phyloP scores from a whole-genome alignment of 208 protist genomes.

The Leishmania turanica region DNA sequence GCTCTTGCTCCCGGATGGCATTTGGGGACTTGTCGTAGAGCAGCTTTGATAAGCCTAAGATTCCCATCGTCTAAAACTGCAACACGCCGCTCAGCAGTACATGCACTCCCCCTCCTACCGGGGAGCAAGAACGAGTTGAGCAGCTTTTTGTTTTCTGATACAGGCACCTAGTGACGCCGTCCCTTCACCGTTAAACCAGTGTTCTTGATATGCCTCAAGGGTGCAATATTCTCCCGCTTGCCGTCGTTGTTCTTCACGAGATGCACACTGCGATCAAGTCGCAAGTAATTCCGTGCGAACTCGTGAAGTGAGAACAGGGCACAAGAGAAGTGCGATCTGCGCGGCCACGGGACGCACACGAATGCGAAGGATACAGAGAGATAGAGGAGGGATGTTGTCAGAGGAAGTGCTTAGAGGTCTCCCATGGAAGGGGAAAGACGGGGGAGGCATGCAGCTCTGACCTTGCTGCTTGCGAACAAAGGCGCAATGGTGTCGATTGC shows the following conservation, averaged over 20 bases:
- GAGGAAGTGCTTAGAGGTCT: neutral
- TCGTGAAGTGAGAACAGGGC: neutral
- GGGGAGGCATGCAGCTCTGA: neutral
- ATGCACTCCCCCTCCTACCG: neutral
- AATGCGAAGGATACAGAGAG: neutral
- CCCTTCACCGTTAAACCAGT: neutral
- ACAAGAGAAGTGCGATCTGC: neutral
- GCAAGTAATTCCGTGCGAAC: neutral
- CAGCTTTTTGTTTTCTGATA: neutral
- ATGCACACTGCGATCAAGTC: neutral
- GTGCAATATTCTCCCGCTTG: neutral
- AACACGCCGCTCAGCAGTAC: neutral
- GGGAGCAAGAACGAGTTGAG: neutral
- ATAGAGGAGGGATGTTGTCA: neutral
- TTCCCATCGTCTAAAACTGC: slow-evolving; percentile 89
- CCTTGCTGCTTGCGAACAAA: neutral
- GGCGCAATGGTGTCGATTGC: neutral
- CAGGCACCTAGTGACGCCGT: neutral
- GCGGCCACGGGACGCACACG: neutral
- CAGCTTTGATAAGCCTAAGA: slow-evolving; percentile 96
- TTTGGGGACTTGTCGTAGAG: slow-evolving; percentile 94
- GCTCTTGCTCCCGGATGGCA: slow-evolving; percentile 91
- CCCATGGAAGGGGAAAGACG: neutral
- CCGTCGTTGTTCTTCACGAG: too few relatives aligned
- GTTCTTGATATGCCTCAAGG: neutral